Evolutionary conservation across 352 stramenopile species (phyloP), one percentile per base, ranked within the genome.

Genomic region (Phytopythium helicoides): DNA sequence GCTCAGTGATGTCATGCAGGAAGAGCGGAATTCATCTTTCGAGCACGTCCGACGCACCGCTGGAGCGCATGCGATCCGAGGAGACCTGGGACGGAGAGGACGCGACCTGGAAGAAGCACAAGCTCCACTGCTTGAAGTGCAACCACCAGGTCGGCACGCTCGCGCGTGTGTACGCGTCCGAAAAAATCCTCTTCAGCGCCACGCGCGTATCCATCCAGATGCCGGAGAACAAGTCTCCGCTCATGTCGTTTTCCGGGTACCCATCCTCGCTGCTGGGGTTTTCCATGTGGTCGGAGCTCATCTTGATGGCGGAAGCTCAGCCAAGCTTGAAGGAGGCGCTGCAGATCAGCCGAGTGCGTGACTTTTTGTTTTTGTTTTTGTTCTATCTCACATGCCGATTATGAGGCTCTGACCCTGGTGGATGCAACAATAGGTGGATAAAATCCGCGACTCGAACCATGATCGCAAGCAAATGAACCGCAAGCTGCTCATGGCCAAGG

Each of bases 241-340:
- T 91, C 57, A 62, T 89, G 23, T 91, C 81, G 12, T 52, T 89
- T 21, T 91, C 81, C 0, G 81, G 81, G 2, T 91, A 91, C 36
- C 81, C 81, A 19, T 91, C 81, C 25, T 91, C 81, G 16, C 64
- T 83, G 19, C 45, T 91, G 40, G 76, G 67, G 18, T 89, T 91
- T 57, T 76, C 66, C 1, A 89, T 87, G 77, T 91, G 81, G 81
- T 82, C 77, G 7, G 81, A 91, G 47, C 56, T 91, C 18, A 81
- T 91, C 51, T 57, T 89, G 23, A 91, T 89, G 76, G 66, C 83
- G 4, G 81, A 89, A 46, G 77, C 77, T 36, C 77, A 91, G 54
- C 76, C 81, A 21, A 66, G 71, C 18, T 66, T 91, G 18, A 89
- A 89, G 64, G 60, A 81, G 18, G 51, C 80, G 46, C 59, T 91